These are phyloP conservation scores for Aphanocladium album DNA, from an alignment of 2,329 filamentous ascomycete genomes.

Conservation along the genomic window DNA sequence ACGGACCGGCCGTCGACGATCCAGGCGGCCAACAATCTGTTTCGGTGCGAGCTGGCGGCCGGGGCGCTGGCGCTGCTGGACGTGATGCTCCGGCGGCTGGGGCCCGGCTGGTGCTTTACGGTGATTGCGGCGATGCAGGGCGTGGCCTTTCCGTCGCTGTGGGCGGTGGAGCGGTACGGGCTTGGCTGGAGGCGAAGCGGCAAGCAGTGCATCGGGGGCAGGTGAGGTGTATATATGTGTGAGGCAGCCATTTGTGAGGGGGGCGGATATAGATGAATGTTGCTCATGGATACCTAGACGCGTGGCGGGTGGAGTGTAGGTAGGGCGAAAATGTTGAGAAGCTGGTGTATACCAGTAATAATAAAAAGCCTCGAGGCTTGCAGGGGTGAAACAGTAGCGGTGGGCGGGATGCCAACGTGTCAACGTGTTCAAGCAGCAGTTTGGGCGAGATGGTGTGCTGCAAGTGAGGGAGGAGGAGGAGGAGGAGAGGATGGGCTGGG, in stretches of 20 bases:
- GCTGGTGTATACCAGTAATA: not conserved
- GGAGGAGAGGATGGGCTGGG: too few relatives aligned
- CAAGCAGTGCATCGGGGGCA: conserved; percentile 4
- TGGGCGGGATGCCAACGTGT: not conserved
- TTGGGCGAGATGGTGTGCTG: too few relatives aligned
- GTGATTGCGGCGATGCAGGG: conserved; percentile 7
- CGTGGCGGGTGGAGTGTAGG: too few relatives aligned
- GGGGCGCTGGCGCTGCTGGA: conserved; percentile 6
- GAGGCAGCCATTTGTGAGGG: too few relatives aligned
- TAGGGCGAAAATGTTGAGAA: not conserved
- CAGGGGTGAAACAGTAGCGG: not conserved
- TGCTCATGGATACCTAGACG: too few relatives aligned
- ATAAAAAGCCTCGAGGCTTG: not conserved
- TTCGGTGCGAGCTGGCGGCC: conserved; percentile 5
- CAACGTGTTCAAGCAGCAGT: too few relatives aligned
- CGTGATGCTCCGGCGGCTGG: not conserved
- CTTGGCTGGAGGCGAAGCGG: not conserved
- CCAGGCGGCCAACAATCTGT: conserved; percentile 4
- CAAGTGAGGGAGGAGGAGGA: too few relatives aligned
- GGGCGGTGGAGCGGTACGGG: conserved; percentile 1
- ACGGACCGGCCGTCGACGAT: not conserved
- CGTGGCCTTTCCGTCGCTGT: conserved; percentile 3
- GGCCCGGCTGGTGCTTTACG: conserved; percentile 1
- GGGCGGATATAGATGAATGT: not conserved
- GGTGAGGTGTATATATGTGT: not conserved